A percentile compares a stretch with the other conserved stretches of the same genome.
Conservation (phyloP, 1,284 basidiomycete genomes). For the Lentinus polychrous region DNA sequence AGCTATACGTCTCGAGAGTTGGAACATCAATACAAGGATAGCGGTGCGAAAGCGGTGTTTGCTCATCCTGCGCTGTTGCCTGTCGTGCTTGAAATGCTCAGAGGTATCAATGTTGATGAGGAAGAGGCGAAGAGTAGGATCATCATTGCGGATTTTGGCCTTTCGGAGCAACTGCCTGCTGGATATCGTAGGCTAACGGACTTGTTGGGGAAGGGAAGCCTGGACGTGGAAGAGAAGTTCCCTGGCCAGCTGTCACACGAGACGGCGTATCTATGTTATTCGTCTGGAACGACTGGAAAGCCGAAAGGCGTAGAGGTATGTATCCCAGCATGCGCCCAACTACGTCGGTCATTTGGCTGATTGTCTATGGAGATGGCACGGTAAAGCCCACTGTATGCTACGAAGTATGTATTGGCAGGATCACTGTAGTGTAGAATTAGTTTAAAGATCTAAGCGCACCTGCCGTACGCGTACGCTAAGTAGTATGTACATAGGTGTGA, state of each 20-base stretch:
- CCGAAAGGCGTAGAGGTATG: conserved; percentile 35
- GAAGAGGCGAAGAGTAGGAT: conserved; percentile 23
- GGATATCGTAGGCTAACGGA: conserved; percentile 10
- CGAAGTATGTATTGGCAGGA: too few species aligned
- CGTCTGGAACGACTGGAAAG: conserved; percentile 39
- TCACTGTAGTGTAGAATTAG: too few species aligned
- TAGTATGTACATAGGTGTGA: too few species aligned
- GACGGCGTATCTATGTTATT: conserved; percentile 41
- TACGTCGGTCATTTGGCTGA: too few species aligned
- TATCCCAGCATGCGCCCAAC: too few species aligned
- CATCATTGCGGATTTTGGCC: conserved; percentile 19
- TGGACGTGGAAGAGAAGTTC: conserved; percentile 14
- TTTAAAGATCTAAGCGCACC: too few species aligned
- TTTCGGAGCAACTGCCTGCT: neutral
- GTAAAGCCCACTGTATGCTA: too few species aligned
- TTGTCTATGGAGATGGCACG: too few species aligned
- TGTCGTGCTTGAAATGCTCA: conserved; percentile 25
- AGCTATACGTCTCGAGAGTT: conserved; percentile 28
- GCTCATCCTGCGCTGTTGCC: conserved; percentile 34
- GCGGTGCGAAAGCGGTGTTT: conserved; percentile 33
- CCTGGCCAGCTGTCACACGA: conserved; percentile 19
- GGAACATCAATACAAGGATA: conserved; percentile 30
- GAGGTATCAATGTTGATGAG: conserved; percentile 18
- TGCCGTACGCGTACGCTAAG: too few species aligned
- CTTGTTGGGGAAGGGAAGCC: conserved; percentile 11